phyloP scores from a whole-genome alignment of 2,329 filamentous ascomycete genomes.

The Hymenoscyphus fructigenus region DNA sequence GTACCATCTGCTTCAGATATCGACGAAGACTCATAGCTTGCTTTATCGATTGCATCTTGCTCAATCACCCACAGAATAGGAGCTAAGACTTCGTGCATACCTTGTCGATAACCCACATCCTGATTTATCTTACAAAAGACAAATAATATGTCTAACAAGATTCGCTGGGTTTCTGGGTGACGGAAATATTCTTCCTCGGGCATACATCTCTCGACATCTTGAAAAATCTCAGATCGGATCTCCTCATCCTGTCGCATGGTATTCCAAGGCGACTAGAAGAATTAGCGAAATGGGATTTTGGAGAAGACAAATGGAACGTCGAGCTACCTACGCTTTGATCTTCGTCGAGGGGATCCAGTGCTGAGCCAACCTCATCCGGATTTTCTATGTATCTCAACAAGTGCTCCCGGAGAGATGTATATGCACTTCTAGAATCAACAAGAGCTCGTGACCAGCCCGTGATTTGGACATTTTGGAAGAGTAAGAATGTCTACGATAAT shows the following conservation, averaged over 20 bases:
- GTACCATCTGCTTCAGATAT: slow-evolving; percentile 22
- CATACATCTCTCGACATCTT: slow-evolving; percentile 88
- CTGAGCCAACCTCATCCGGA: slow-evolving; percentile 74
- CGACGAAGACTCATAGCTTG: slow-evolving; percentile 37
- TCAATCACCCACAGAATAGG: slow-evolving; percentile 84
- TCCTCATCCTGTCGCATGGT: slow-evolving; percentile 81
- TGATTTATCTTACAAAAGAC: slow-evolving; percentile 93
- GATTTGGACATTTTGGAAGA: slow-evolving; percentile 67
- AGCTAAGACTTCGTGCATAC: slow-evolving; percentile 95
- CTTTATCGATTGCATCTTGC: slow-evolving; percentile 68
- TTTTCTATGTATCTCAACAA: slow-evolving; percentile 82
- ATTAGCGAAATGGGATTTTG: slow-evolving; percentile 18
- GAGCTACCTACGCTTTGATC: slow-evolving; percentile 55
- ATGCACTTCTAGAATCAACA: slow-evolving; percentile 69
- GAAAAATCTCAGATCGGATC: slow-evolving; percentile 82
- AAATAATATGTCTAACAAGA: slow-evolving; percentile 87
- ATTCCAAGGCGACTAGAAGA: slow-evolving; percentile 82
- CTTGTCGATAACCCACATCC: slow-evolving; percentile 86
- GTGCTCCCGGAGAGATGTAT: slow-evolving; percentile 68
- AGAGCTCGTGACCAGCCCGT: slow-evolving; percentile 69
- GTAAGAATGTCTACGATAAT: slow-evolving; percentile 66
- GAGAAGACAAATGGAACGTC: neutral
- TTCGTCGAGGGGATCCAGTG: slow-evolving; percentile 81
- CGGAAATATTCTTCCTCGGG: slow-evolving; percentile 92
- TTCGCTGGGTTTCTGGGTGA: slow-evolving; percentile 71